Evolutionary conservation across 768 basidiomycete genomes (phyloP).

Genomic region (Russula abietina): DNA sequence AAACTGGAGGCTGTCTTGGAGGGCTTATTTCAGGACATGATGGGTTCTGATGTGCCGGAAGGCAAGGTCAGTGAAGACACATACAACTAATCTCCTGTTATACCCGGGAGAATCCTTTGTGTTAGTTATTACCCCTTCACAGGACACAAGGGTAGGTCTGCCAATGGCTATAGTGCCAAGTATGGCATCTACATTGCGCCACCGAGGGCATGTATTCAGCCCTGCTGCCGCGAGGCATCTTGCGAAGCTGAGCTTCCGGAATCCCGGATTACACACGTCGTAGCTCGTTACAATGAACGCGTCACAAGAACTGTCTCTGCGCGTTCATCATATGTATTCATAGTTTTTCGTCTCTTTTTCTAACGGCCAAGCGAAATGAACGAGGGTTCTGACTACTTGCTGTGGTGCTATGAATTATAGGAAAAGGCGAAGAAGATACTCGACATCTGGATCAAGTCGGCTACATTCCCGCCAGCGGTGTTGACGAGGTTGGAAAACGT

Average conservation of each 20-base stretch:
- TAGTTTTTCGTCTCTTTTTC: constrained; percentile 30
- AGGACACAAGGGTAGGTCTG: constrained; percentile 17
- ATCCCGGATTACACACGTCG: constrained; percentile 19
- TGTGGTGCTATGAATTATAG: constrained; percentile 46
- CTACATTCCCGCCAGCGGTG: constrained; percentile 78
- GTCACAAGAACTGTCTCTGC: constrained; percentile 23
- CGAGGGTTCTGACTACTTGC: constrained; percentile 32
- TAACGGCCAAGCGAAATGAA: constrained; percentile 34
- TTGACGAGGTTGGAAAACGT: constrained; percentile 66
- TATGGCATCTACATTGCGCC: constrained; percentile 16
- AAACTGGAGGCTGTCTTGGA: constrained; percentile 91
- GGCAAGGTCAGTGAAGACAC: constrained; percentile 68
- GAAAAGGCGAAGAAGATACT: constrained; percentile 96
- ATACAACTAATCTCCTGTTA: constrained; percentile 18
- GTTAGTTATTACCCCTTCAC: constrained; percentile 15
- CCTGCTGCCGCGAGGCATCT: constrained; percentile 7
- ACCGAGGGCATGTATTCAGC: constrained; percentile 8
- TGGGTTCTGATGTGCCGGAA: constrained; percentile 56
- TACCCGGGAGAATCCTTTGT: constrained; percentile 15
- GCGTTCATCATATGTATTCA: constrained; percentile 31
- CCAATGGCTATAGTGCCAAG: constrained; percentile 8
- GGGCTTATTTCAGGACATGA: constrained; percentile 82
- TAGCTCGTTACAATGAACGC: constrained; percentile 24
- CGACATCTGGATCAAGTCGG: constrained; percentile 93
- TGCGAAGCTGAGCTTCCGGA: constrained; percentile 16